Evolutionary conservation across 768 basidiomycete species (phyloP), one percentile per base, ranked within the genome.

Genomic region (Astraeus odoratus): DNA sequence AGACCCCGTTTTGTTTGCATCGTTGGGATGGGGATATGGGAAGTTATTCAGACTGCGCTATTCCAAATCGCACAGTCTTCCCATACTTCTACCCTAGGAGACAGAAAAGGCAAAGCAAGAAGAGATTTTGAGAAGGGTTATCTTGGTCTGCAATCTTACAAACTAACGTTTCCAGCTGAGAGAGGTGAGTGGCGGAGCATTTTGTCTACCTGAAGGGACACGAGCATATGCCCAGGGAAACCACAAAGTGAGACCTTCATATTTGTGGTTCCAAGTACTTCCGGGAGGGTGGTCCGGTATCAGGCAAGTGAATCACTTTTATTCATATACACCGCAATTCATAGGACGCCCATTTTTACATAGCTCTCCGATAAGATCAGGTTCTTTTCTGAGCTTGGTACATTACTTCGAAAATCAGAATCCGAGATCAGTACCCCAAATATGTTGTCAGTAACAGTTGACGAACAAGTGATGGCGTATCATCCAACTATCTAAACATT

Each of bases 181-280:
- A 47, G 22, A 46, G 47, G 51, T 57, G 42, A 8, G 51, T 24
- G 3, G 20, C 5, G 7, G 18, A 25, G 18, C 19, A 16, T 9
- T 42, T 22, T 8, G 38, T 8, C 7, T 8, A 26, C 5, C 10
- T 18, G 19, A 19, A 20, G 22, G n/a, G 42, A 18, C 37, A 26
- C 5, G 3, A 24, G 26, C 8, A 19, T 22, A 16, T 1, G 23
- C 27, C 15, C 23, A 18, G 26, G 29, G 8, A 13, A 41, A 16
- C 31, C n/a, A 7, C 23, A 10, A n/a, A 52, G 41, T 9, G 83
- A 85, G 56, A 88, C 86, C 0, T 55, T 90, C 1, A 78, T 93
- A 57, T 91, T 78, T 57, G 81, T 83, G 2, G 72, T 84, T 25
- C 84, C 86, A 0, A 83, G 80, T 53, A 87, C 86, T 0, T 91